Base-by-base conservation (phyloP, 371 early-diverging fungal species). In the Apophysomyces variabilis region DNA sequence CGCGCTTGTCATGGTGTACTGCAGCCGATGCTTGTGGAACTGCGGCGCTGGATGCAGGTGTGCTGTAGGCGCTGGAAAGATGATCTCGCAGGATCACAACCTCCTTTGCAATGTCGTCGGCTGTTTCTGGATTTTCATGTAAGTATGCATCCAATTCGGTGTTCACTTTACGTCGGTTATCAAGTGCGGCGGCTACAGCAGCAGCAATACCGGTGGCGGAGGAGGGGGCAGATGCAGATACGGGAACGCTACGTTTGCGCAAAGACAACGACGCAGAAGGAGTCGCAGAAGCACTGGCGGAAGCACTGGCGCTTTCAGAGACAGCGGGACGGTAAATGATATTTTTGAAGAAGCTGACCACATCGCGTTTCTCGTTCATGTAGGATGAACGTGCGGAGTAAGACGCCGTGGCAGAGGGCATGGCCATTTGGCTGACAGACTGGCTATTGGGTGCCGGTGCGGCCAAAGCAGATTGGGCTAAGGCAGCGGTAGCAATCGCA, bases 401-500 rank as follows among this genome's bases (percentile, higher is more conserved):
- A 13, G 41, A 13, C 1, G 13, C 11, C 11, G 41, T 11, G 8
- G 41, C 8, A 41, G 41, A 41, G 41, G 41, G 11, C 41, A 41
- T 41, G 6, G 41, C 41, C 41, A 41, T 41, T 13, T 41, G 41
- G 41, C 41, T 59, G 60, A 26, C 60, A 39, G 39, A 38, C 39
- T 35, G 18, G 38, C 43, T 43, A 32, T 21, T 11, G 41, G 26
- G 18, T 14, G 60, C 16, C 16, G 60, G 60, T 9, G 43, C 41
- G 16, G 60, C 60, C 13, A 38, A 59, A 16, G 60, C 43, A 26
- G 16, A 43, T 11, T 59, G 38, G 1, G n/a, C 26, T 11, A 59
- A 43, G 38, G 38, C 18, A 38, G 43, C 41, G 16, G 43, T 41
- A 4, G 60, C 60, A 21, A 59, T 59, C n/a, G 60, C 60, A 59